These are phyloP conservation scores for Cladobotryum protrusum DNA, from an alignment of 2,329 filamentous ascomycete genomes.

Conservation along the genomic window DNA sequence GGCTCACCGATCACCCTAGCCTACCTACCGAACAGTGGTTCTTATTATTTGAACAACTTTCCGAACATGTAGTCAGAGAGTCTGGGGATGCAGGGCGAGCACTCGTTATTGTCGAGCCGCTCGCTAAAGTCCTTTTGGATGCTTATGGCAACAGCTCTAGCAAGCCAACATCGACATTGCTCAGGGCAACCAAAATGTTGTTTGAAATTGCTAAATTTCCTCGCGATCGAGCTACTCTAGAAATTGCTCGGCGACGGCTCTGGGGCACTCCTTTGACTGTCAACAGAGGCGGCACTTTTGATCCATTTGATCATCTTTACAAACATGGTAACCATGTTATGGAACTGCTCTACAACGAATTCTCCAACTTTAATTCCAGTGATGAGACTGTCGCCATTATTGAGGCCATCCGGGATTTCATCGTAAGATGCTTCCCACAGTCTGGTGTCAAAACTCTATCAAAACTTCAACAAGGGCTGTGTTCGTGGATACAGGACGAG, in stretches of 20 bases:
- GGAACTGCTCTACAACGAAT: constrained; percentile 44
- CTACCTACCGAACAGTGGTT: constrained; percentile 44
- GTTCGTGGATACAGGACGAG: constrained; percentile 58
- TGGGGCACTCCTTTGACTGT: constrained; percentile 42
- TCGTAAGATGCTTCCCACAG: constrained; percentile 42
- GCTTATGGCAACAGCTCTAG: constrained; percentile 16
- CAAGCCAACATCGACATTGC: constrained; percentile 19
- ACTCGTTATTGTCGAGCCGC: constrained; percentile 62
- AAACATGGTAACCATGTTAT: constrained; percentile 50
- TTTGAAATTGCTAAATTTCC: constrained; percentile 47
- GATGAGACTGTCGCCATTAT: constrained; percentile 42
- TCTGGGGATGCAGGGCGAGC: constrained; percentile 62
- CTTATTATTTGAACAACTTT: constrained; percentile 51
- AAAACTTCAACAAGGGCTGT: constrained; percentile 56
- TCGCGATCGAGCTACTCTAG: constrained; percentile 55
- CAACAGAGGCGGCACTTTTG: constrained; percentile 39
- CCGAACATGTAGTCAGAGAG: constrained; percentile 52
- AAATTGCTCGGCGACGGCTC: constrained; percentile 57
- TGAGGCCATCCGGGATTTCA: constrained; percentile 45
- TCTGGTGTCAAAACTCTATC: constrained; percentile 51
- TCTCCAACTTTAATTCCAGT: constrained; percentile 33
- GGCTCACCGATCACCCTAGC: constrained; percentile 45
- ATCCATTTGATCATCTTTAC: constrained; percentile 64
- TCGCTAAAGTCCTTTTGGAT: constrained; percentile 52
- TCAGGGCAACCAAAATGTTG: constrained; percentile 36